A percentile compares a stretch with the other conserved stretches of the same genome.
phyloP scores from a whole-genome alignment of 345 rosid genomes.

The Acer yangbiense region DNA sequence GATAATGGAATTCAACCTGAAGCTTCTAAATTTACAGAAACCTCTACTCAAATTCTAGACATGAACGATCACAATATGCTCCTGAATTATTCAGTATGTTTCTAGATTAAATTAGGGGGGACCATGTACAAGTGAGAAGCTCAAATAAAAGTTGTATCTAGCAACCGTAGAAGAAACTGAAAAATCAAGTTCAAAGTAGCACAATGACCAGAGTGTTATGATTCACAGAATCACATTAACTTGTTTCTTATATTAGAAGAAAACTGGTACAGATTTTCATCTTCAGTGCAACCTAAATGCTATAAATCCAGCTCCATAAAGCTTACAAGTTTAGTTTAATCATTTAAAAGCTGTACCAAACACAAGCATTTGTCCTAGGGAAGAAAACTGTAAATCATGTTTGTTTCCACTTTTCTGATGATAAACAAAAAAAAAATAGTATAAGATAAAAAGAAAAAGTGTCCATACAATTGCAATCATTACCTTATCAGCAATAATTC shows the following conservation, averaged over 20 bases:
- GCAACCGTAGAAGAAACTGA: not conserved
- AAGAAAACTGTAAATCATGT: not conserved
- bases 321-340: not conserved
- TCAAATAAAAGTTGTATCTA: not conserved
- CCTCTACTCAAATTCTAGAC: not conserved
- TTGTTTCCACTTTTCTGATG: slow-evolving; percentile 4
- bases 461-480: not conserved
- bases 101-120: not conserved
- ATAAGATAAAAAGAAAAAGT: not conserved
- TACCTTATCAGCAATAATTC: not conserved
- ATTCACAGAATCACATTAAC: not conserved
- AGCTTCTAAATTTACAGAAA: not conserved
- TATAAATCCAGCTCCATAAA: not conserved
- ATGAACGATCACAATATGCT: not conserved
- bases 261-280: not conserved
- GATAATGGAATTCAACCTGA: not conserved
- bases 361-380: too few species aligned
- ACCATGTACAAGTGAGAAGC: not conserved
- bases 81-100: not conserved
- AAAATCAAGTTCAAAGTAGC: not conserved
- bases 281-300: not conserved
- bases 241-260: not conserved
- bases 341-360: not conserved
- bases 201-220: not conserved
- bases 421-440: not conserved